Base-by-base conservation (phyloP, 2,329 filamentous ascomycete species). In the Diaporthe amygdali region DNA sequence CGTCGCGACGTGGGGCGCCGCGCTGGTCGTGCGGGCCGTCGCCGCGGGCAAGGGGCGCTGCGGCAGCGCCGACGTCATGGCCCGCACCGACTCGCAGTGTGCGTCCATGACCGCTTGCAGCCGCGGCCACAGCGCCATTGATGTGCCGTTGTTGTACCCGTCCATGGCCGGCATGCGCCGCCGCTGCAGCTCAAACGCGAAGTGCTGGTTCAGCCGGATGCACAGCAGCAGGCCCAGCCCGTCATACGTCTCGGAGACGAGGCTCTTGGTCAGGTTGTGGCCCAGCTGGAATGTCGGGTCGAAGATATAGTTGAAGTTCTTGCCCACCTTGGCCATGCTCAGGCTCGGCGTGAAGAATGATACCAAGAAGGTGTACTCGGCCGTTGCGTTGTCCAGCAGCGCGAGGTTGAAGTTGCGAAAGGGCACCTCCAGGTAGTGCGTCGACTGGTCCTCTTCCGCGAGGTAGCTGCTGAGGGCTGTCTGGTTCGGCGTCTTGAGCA, bases 341-440 rank as follows among this genome's bases (percentile, higher is more conserved):
- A 94, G 86, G 14, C 93, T 87, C 0, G 94, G 92, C 9, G 92
- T 90, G 84, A 99, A 98, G 84, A 98, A 97, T 20, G 93, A 89
- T 0, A 94, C 93, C 69, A 98, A 87, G 79, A 99, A 98, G 3
- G 94, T 95, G 82, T 98, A 99, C 81, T 99, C 97, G 41, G 95
- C 93, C 2, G 93, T 95, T 1, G 95, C 93, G 76, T 99, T 99
- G 82, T 99, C 96, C 74, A 98, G 88, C 25, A 99, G 86, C 0
- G 96, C 96, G 55, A 97, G 88, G 78, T 98, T 98, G 85, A 97
- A 98, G 79, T 97, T 95, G 49, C 95, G 91, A 81, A 99, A 99
- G 0, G 94, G 93, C 0, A 93, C 88, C 83, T 99, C 96, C 8
- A 98, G 88, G 76, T 97, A 96, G 79, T 98, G 95, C 1, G 91